Evolutionary conservation across 805 yeast genomes (phyloP).

Genomic region (Metschnikowia shivogae): DNA sequence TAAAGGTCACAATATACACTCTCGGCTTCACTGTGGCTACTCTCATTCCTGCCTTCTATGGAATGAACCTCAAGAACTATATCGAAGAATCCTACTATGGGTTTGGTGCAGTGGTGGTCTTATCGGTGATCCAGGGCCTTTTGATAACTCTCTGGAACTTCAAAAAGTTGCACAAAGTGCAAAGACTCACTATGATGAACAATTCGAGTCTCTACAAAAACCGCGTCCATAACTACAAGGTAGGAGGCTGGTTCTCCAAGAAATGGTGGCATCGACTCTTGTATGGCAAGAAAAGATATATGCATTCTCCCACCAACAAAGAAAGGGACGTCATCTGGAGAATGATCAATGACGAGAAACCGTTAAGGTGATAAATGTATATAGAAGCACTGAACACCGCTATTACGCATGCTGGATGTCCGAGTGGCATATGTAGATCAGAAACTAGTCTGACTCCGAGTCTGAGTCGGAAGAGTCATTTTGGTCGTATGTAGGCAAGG

Average conservation of each 20-base stretch:
- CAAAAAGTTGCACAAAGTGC: slow-evolving; percentile 55
- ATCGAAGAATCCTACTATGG: slow-evolving; percentile 67
- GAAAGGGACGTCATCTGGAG: slow-evolving; percentile 42
- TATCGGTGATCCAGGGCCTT: slow-evolving; percentile 52
- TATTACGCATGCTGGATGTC: slow-evolving; percentile 4
- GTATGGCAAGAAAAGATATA: slow-evolving; percentile 26
- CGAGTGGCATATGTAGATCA: neutral
- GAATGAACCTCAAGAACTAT: slow-evolving; percentile 78
- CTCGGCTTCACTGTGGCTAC: slow-evolving; percentile 84
- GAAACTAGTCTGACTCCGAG: slow-evolving; percentile 9
- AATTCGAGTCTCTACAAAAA: slow-evolving; percentile 7
- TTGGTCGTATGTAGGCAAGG: slow-evolving; percentile 6
- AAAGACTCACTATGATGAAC: slow-evolving; percentile 59
- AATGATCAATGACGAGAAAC: slow-evolving; percentile 38
- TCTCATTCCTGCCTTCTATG: slow-evolving; percentile 80
- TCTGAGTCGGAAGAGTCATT: slow-evolving; percentile 13
- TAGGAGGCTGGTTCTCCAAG: slow-evolving; percentile 5
- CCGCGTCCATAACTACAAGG: slow-evolving; percentile 7
- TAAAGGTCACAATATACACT: slow-evolving; percentile 79
- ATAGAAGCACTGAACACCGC: slow-evolving; percentile 8
- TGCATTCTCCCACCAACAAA: slow-evolving; percentile 30
- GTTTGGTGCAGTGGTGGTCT: slow-evolving; percentile 51
- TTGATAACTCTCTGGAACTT: slow-evolving; percentile 54
- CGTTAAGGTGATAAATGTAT: slow-evolving; percentile 2
- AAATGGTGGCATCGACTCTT: slow-evolving; percentile 19